Percentiles rank a stretch among this genome's conserved stretches.
Evolutionary conservation across 202 grass and related monocot species (phyloP).

Genomic region (Miscanthus sacchariflorus): DNA sequence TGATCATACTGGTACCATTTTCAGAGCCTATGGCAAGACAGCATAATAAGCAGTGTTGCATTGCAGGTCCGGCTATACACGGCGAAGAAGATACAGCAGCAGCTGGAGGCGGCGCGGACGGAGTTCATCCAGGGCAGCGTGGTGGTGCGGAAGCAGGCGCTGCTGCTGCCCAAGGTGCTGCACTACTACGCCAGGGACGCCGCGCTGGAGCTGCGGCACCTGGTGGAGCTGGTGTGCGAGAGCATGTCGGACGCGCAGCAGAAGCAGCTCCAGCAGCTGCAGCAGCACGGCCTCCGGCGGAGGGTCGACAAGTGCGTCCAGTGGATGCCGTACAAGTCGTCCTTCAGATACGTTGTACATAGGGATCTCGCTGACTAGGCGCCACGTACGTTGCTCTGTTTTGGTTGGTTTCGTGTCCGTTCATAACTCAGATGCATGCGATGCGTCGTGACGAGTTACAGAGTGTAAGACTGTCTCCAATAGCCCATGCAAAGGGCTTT

Average conservation of each 20-base stretch:
- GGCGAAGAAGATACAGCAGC: slow-evolving; percentile 67
- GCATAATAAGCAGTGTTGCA: background rate
- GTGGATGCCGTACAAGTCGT: slow-evolving; percentile 86
- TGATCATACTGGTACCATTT: background rate
- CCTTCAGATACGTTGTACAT: slow-evolving; percentile 90
- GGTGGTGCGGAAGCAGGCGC: slow-evolving; percentile 61
- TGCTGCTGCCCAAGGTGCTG: slow-evolving; percentile 90
- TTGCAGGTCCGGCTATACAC: slow-evolving; percentile 80
- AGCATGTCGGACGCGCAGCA: slow-evolving; percentile 59
- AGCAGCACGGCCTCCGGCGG: slow-evolving; percentile 54
- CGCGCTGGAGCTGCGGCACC: slow-evolving; percentile 65
- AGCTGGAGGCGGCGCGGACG: slow-evolving; percentile 67
- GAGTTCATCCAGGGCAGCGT: slow-evolving; percentile 83
- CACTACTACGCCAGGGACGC: slow-evolving; percentile 87
- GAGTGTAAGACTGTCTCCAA: slow-evolving; percentile 19
- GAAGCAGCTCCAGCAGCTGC: slow-evolving; percentile 48
- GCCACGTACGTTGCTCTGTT: background rate
- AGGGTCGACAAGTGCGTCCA: slow-evolving; percentile 71
- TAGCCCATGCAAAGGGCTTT: too few relatives aligned
- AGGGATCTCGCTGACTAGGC: slow-evolving; percentile 62
- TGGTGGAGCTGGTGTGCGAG: slow-evolving; percentile 80
- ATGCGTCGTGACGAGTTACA: background rate
- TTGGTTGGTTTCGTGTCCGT: background rate
- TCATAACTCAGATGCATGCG: background rate
- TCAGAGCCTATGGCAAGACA: background rate